Evolutionary conservation across 805 yeast species (phyloP).

Genomic region (Lipomyces sp.): DNA sequence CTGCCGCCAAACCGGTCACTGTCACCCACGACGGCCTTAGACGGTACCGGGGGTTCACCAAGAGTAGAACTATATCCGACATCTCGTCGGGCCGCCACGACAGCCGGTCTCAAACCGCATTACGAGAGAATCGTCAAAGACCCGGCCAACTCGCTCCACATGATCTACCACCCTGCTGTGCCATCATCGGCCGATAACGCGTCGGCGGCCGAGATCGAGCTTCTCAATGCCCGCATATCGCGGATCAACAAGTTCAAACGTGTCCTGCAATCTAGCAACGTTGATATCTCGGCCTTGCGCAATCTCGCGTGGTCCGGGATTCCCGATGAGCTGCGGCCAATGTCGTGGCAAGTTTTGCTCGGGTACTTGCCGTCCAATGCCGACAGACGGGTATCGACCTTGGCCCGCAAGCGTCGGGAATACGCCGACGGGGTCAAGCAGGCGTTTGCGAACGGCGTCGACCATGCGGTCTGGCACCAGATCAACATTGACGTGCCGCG

Average conservation of each 20-base stretch:
- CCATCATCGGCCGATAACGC: conserved; percentile 27
- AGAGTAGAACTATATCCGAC: conserved; percentile 37
- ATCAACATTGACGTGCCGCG: conserved; percentile 93
- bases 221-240: conserved; percentile 62
- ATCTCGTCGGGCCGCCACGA: conserved; percentile 12
- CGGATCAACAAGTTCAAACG: conserved; percentile 70
- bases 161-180: conserved; percentile 37
- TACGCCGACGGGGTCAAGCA: conserved; percentile 75
- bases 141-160: conserved; percentile 43
- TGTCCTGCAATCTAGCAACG: conserved; percentile 57
- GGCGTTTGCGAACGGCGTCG: conserved; percentile 63
- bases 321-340: conserved; percentile 77
- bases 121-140: conserved; percentile 49
- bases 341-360: conserved; percentile 85
- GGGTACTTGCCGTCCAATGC: conserved; percentile 91
- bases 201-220: conserved; percentile 55
- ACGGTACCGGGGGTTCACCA: conserved; percentile 7
- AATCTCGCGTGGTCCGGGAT: conserved; percentile 94
- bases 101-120: conserved; percentile 35
- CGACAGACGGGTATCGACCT: conserved; percentile 69
- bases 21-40: background rate
- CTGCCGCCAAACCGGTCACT: background rate
- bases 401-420: conserved; percentile 82
- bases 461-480: conserved; percentile 90
- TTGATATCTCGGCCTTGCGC: conserved; percentile 71